Conservation (phyloP, 495 filamentous ascomycete genomes). For the Aspergillus nidulans region DNA sequence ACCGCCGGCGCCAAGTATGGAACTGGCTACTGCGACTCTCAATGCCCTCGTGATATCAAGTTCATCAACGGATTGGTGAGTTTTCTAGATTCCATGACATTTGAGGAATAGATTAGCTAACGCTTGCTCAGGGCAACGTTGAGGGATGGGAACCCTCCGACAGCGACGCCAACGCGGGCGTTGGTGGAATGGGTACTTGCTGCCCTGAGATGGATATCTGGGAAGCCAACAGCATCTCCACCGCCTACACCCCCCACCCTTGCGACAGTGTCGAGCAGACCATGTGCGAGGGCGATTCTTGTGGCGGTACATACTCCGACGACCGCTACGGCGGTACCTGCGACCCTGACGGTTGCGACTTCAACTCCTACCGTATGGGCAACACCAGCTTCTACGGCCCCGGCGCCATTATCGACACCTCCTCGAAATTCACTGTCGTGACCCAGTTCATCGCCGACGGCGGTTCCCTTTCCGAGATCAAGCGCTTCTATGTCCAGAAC, state of each 20-base stretch:
- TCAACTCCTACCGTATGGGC: slow-evolving; percentile 67
- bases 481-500: slow-evolving; percentile 66
- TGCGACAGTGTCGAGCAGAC: slow-evolving; percentile 51
- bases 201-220: slow-evolving; percentile 70
- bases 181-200: slow-evolving; percentile 57
- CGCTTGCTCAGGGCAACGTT: slow-evolving; percentile 39
- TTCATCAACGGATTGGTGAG: slow-evolving; percentile 57
- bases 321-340: slow-evolving; percentile 50
- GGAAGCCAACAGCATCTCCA: slow-evolving; percentile 59
- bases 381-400: slow-evolving; percentile 58
- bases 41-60: slow-evolving; percentile 58
- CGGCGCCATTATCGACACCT: slow-evolving; percentile 57
- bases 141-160: slow-evolving; percentile 53
- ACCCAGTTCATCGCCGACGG: slow-evolving; percentile 62
- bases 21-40: slow-evolving; percentile 69
- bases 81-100: background rate
- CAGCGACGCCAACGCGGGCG: slow-evolving; percentile 54
- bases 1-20: slow-evolving; percentile 63
- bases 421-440: slow-evolving; percentile 56
- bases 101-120: slow-evolving; percentile 3
- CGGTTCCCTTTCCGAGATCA: slow-evolving; percentile 56
- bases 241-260: slow-evolving; percentile 57
- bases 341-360: slow-evolving; percentile 72
- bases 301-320: slow-evolving; percentile 42
- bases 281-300: slow-evolving; percentile 53